A percentile compares a stretch with the other conserved stretches of the same genome.
Conservation (phyloP, 805 yeast genomes). For the Schwanniomyces yamadae region DNA sequence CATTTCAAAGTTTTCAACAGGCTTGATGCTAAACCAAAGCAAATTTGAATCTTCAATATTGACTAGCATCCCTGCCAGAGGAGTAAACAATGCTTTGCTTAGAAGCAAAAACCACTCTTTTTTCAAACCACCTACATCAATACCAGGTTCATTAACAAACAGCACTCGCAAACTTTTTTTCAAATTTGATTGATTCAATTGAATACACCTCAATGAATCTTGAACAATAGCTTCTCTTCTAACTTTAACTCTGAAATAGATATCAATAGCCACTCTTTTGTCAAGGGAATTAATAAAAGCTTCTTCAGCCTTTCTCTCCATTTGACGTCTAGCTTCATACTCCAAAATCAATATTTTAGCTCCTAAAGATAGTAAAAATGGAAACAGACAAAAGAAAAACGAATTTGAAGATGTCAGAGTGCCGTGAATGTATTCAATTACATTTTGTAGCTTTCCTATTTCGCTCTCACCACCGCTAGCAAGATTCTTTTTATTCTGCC, state of each 20-base stretch:
- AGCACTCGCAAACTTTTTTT: slow-evolving; percentile 76
- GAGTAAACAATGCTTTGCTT: slow-evolving; percentile 66
- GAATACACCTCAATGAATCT: slow-evolving; percentile 71
- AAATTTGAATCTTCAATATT: slow-evolving; percentile 66
- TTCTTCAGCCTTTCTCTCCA: slow-evolving; percentile 87
- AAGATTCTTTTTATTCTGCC: slow-evolving; percentile 52
- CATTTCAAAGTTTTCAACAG: slow-evolving; percentile 47
- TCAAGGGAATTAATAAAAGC: slow-evolving; percentile 79
- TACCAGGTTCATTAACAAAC: slow-evolving; percentile 85
- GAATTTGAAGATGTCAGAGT: slow-evolving; percentile 22
- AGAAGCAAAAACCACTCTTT: slow-evolving; percentile 91
- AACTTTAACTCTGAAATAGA: slow-evolving; percentile 66
- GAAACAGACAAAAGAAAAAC: slow-evolving; percentile 77
- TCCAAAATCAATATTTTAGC: slow-evolving; percentile 78
- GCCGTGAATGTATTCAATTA: slow-evolving; percentile 50
- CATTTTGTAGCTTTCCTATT: slow-evolving; percentile 37
- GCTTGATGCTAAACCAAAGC: slow-evolving; percentile 69
- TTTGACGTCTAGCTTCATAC: slow-evolving; percentile 73
- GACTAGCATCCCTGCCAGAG: slow-evolving; percentile 63
- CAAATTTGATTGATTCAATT: slow-evolving; percentile 55
- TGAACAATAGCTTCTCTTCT: slow-evolving; percentile 64
- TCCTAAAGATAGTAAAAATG: slow-evolving; percentile 79
- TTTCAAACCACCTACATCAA: slow-evolving; percentile 92
- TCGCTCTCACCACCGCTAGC: slow-evolving; percentile 5
- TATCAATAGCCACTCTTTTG: slow-evolving; percentile 58